Conservation (phyloP, 371 early-diverging fungal species). For the Zychaea mexicana region DNA sequence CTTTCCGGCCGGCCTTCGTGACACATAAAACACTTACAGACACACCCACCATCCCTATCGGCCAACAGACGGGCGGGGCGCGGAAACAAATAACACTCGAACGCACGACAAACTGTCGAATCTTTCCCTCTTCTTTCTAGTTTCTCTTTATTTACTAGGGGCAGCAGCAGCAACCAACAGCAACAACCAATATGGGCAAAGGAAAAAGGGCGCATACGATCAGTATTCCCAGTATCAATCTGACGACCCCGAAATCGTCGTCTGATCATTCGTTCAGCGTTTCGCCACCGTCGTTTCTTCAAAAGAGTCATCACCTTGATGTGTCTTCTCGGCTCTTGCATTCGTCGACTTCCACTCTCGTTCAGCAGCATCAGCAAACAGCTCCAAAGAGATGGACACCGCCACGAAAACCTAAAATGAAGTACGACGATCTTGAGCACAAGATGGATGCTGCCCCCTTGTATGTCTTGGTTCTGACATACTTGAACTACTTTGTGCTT, state of each 20-base stretch:
- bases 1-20: neutral
- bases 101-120: no score
- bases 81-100: no score
- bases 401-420: constrained; percentile 3
- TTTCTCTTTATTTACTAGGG: neutral
- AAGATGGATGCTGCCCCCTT: constrained; percentile 66
- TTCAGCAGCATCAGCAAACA: neutral
- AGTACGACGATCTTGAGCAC: constrained; percentile 19
- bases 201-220: constrained; percentile 37
- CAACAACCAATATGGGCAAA: constrained; percentile 26
- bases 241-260: constrained; percentile 2
- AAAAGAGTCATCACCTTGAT: constrained; percentile 1
- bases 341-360: neutral
- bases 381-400: constrained; percentile 8
- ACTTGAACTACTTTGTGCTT: constrained; percentile 90
- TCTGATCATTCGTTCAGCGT: constrained; percentile 12
- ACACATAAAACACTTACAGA: no score
- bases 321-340: neutral
- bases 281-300: constrained; percentile 3
- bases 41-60: no score
- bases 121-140: neutral
- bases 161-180: no score
- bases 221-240: constrained; percentile 9
- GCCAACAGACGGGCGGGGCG: no score
- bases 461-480: constrained; percentile 87